Percentiles rank a stretch among this genome's conserved stretches.
phyloP scores from a whole-genome alignment of 2,329 filamentous ascomycete species.

The Chaetomiaceae sp. region DNA sequence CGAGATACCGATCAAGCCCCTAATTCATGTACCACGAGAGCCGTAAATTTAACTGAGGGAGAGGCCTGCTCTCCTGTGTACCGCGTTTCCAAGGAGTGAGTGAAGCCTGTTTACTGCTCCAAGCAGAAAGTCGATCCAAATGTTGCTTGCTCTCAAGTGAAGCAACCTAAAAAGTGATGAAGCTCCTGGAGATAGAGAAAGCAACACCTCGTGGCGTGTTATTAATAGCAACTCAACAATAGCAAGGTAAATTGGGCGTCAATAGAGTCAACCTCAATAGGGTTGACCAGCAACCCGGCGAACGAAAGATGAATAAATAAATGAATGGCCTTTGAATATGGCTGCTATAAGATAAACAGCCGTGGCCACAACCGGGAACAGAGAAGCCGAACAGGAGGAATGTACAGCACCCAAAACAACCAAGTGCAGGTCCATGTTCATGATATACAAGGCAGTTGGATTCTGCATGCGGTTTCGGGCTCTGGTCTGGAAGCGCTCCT shows the following conservation, averaged over 20 bases:
- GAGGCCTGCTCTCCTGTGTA: conserved; percentile 2
- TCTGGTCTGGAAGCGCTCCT: neutral
- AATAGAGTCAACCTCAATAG: neutral
- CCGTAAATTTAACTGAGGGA: neutral
- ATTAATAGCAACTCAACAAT: conserved; percentile 5
- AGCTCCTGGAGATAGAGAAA: neutral
- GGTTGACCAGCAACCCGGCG: neutral
- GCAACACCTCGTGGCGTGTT: neutral
- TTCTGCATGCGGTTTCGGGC: conserved; percentile 1
- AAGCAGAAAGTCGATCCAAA: conserved; percentile 1
- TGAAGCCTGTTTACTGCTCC: neutral
- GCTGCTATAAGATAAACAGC: conserved; percentile 9
- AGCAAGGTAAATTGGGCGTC: neutral
- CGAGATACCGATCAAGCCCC: neutral
- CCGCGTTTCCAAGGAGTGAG: neutral
- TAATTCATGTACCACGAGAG: neutral
- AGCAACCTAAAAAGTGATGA: neutral
- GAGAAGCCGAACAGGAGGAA: neutral
- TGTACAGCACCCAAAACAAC: neutral
- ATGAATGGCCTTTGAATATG: neutral
- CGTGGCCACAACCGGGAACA: neutral
- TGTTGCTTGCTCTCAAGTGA: neutral
- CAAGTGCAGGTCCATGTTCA: neutral
- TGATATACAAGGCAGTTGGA: neutral
- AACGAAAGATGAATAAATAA: neutral